These are phyloP conservation scores for Entomophthora muscae DNA, from an alignment of 371 early-diverging fungal genomes.

Conservation along the genomic window DNA sequence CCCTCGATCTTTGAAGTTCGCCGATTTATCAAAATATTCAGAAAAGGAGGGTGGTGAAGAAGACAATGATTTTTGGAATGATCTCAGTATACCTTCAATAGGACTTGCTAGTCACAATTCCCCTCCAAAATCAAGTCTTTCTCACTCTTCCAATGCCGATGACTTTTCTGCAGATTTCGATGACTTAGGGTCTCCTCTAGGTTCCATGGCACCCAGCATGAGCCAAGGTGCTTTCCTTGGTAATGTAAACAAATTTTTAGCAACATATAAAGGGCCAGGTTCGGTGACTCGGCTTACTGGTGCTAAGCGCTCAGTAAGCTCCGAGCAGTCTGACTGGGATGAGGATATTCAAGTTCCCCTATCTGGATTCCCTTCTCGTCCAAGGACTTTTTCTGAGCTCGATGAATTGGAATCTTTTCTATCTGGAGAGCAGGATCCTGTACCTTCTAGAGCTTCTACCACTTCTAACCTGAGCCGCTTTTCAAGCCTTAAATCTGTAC, in stretches of 20 bases:
- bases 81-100: background rate
- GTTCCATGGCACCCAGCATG: background rate
- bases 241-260: constrained; percentile 1
- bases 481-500: constrained; percentile 6
- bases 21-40: background rate
- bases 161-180: background rate
- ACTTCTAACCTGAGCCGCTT: constrained; percentile 2
- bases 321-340: constrained; percentile 3
- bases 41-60: background rate
- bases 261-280: constrained; percentile 4
- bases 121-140: background rate
- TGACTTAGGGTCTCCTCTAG: background rate
- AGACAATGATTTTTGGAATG: background rate
- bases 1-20: background rate
- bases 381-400: background rate
- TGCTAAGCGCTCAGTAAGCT: background rate
- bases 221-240: background rate
- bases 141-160: background rate
- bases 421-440: constrained; percentile 6
- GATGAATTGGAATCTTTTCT: constrained; percentile 5
- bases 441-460: too few species aligned
- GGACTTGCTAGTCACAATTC: background rate
- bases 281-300: background rate
- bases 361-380: background rate
- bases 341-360: constrained; percentile 4